phyloP scores from a whole-genome alignment of 371 early-diverging fungal species.

The Apophysomyces sp. region DNA sequence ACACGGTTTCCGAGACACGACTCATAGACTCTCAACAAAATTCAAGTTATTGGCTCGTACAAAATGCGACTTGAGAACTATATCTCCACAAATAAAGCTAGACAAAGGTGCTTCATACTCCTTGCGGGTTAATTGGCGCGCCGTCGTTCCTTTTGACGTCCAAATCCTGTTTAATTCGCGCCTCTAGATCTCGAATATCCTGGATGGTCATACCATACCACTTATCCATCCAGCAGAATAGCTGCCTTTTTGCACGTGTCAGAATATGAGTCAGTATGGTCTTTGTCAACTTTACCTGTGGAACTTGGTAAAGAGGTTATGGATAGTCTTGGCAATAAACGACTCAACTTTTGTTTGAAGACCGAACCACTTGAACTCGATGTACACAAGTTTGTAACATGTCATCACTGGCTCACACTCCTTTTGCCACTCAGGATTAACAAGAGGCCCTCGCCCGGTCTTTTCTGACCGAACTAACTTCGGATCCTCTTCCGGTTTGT shows the following conservation, averaged over 20 bases:
- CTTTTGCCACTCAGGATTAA: conserved; percentile 30
- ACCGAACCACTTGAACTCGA: conserved; percentile 76
- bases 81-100: not conserved
- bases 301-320: conserved; percentile 36
- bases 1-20: too few species aligned
- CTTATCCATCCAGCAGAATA: conserved; percentile 72
- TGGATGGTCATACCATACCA: conserved; percentile 76
- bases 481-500: conserved; percentile 67
- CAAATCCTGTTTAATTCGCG: conserved; percentile 60
- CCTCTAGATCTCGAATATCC: conserved; percentile 64
- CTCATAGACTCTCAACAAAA: too few species aligned
- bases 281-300: conserved; percentile 24
- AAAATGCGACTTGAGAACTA: too few species aligned
- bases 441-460: conserved; percentile 71
- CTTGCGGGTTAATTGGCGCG: not conserved
- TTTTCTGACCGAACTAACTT: conserved; percentile 60
- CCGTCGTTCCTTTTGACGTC: conserved; percentile 33
- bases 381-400: conserved; percentile 75
- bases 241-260: conserved; percentile 38
- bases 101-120: not conserved
- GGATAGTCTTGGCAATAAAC: conserved; percentile 45
- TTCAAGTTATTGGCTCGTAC: too few species aligned
- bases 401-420: conserved; percentile 74
- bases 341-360: conserved; percentile 63
- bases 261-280: not conserved